Evolutionary conservation across 2,329 filamentous ascomycete species (phyloP), one percentile per base, ranked within the genome.

Genomic region (Aquanectria penicillioides): DNA sequence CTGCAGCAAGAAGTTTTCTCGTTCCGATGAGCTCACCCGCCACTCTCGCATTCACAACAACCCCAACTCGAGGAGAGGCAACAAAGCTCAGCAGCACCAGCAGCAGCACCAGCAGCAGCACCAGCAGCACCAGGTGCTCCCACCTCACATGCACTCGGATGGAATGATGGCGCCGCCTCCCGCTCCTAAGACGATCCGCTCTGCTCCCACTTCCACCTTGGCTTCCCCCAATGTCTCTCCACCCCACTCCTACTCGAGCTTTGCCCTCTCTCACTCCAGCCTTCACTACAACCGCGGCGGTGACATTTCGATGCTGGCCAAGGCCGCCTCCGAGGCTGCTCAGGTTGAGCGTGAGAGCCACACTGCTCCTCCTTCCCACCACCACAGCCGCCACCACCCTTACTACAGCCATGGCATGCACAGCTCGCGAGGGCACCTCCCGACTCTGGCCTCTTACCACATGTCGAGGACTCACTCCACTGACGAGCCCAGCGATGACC

Each of bases 11-110:
- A 92, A 94, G 72, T 98, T 99, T 82, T 97, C 92, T 65, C 89
- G 94, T 65, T 97, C 94, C 11, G 94, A 99, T 74, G 94, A 99
- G 80, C 84, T 99, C 69, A 99, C 95, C 62, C 89, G 94, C 61
- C 94, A 99, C 80, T 97, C 94, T 75, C 88, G 94, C 76, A 99
- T 99, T 81, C 94, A 99, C 86, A 97, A 92, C 87, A 99, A 98
- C 80, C 94, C 95, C 58, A 98, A 98, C 83, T 97, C 94, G 57
- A 86, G 95, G 74, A 85, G 94, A 73, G 94, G 93, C 66, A 96
- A 97, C 83, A 97, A 97, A 83, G 87, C 77, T 23, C 81, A 84
- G 67, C 77, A 81, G 54, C 75, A 76, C 41, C 73, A 74, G 44
- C 73, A 74, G 50, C 72, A 69, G n/a, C 69, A 73, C 17, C 71